Evolutionary conservation across 2,329 filamentous ascomycete genomes (phyloP).

Genomic region (Nannizziopsis barbatae): DNA sequence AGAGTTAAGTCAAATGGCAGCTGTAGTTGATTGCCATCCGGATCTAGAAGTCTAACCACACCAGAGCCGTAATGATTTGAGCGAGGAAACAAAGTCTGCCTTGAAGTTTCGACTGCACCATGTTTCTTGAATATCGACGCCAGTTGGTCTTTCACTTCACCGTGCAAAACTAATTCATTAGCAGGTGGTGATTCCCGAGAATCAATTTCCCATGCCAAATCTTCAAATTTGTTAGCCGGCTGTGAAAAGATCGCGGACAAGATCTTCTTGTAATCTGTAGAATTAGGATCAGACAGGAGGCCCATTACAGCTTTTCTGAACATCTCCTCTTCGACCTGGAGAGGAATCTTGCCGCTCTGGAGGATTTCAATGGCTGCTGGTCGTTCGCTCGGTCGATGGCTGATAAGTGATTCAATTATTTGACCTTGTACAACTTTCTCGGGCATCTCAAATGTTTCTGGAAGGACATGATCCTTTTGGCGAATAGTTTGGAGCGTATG

Average conservation of each 20-base stretch:
- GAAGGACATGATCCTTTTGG: constrained; percentile 56
- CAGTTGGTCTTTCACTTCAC: constrained; percentile 62
- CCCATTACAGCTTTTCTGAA: constrained; percentile 73
- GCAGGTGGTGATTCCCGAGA: constrained; percentile 43
- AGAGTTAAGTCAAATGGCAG: constrained; percentile 89
- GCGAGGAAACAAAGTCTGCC: constrained; percentile 67
- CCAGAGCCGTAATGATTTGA: constrained; percentile 66
- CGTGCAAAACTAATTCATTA: constrained; percentile 52
- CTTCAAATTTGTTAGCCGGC: constrained; percentile 65
- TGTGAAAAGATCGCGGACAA: constrained; percentile 72
- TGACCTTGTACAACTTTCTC: constrained; percentile 59
- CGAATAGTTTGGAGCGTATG: constrained; percentile 58
- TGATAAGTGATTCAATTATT: constrained; percentile 69
- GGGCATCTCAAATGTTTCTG: constrained; percentile 58
- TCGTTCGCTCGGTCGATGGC: constrained; percentile 68
- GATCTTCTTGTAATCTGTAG: constrained; percentile 82
- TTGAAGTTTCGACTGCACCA: constrained; percentile 70
- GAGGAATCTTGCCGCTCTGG: constrained; percentile 72
- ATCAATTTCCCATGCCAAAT: constrained; percentile 66
- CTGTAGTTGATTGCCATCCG: constrained; percentile 77
- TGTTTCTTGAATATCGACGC: constrained; percentile 74
- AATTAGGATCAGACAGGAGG: constrained; percentile 62
- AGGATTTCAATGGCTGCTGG: constrained; percentile 74
- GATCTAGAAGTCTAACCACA: constrained; percentile 68
- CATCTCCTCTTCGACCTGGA: constrained; percentile 86